These are phyloP conservation scores for Chamaecrista fasciculata DNA, from an alignment of 306 rosid genomes.

Conservation along the genomic window DNA sequence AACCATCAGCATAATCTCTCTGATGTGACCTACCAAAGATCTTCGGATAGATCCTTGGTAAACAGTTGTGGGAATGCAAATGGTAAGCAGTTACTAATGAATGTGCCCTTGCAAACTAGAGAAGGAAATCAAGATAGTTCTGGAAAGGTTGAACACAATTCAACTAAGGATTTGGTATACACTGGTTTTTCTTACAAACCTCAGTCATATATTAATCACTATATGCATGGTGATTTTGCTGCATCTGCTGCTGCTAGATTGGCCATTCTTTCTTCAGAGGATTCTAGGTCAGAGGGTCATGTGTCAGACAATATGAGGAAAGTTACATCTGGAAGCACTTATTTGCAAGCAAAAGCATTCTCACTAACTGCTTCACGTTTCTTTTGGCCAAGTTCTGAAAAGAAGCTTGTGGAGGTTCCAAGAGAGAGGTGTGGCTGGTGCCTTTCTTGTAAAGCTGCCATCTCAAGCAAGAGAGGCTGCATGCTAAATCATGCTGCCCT, in stretches of 20 bases:
- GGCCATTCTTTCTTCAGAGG: conserved; percentile 72
- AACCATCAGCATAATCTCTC: conserved; percentile 36
- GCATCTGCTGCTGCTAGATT: conserved; percentile 92
- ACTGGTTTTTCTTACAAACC: conserved; percentile 71
- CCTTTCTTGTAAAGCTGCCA: conserved; percentile 78
- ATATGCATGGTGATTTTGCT: conserved; percentile 88
- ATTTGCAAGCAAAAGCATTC: conserved; percentile 86
- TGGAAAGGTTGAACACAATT: conserved; percentile 40
- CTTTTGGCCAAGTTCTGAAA: conserved; percentile 95
- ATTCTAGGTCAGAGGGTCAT: conserved; percentile 59
- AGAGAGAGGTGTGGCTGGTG: conserved; percentile 99
- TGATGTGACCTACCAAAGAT: conserved; percentile 30
- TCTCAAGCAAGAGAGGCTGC: conserved; percentile 92
- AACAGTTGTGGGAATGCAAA: conserved; percentile 36
- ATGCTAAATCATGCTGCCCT: conserved; percentile 90
- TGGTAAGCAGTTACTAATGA: conserved; percentile 33
- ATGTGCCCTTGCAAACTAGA: conserved; percentile 44
- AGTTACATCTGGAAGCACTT: conserved; percentile 46
- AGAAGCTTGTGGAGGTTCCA: conserved; percentile 91
- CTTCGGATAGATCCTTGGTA: conserved; percentile 41
- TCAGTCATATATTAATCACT: conserved; percentile 69
- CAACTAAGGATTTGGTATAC: conserved; percentile 39
- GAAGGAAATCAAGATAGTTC: conserved; percentile 41
- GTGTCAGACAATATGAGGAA: conserved; percentile 60
- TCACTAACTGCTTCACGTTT: conserved; percentile 77